phyloP scores from a whole-genome alignment of 257 asterid species.

The Nicotiana tabacum region DNA sequence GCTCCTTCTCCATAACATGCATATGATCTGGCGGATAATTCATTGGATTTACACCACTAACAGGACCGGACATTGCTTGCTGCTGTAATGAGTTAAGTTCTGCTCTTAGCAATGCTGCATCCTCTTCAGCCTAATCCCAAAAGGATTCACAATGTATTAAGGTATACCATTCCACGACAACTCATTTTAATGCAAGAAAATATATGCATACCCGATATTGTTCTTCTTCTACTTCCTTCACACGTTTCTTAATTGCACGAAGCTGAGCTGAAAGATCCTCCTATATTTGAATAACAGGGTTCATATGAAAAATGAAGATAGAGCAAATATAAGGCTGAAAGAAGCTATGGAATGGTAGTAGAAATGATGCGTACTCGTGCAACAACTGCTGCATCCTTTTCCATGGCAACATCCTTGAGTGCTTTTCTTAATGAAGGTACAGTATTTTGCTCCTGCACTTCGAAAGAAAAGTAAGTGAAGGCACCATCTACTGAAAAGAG shows the following conservation, averaged over 20 bases:
- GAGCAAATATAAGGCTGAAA: not conserved
- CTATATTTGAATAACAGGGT: slow-evolving; percentile 37
- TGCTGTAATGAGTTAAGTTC: slow-evolving; percentile 83
- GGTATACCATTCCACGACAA: not conserved
- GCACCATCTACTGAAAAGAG: not conserved
- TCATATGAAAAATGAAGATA: slow-evolving; percentile 14
- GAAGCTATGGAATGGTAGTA: slow-evolving; percentile 7
- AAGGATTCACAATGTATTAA: slow-evolving; percentile 16
- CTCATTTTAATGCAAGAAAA: slow-evolving; percentile 13
- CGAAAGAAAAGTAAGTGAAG: not conserved
- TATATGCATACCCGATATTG: slow-evolving; percentile 69
- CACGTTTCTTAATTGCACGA: slow-evolving; percentile 71
- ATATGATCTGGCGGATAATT: slow-evolving; percentile 61
- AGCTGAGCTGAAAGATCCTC: slow-evolving; percentile 97
- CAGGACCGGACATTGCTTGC: slow-evolving; percentile 57
- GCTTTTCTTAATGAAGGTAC: slow-evolving; percentile 88
- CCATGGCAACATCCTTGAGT: slow-evolving; percentile 95
- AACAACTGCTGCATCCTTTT: slow-evolving; percentile 99
- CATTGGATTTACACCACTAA: slow-evolving; percentile 34
- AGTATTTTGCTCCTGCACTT: slow-evolving; percentile 72
- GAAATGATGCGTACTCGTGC: slow-evolving; percentile 54
- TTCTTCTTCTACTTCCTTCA: slow-evolving; percentile 98
- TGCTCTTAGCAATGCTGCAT: slow-evolving; percentile 87
- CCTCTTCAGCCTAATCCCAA: slow-evolving; percentile 84
- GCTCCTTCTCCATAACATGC: slow-evolving; percentile 74